Conservation (phyloP, 129 eudicot species). For the Artemisia tridentata region DNA sequence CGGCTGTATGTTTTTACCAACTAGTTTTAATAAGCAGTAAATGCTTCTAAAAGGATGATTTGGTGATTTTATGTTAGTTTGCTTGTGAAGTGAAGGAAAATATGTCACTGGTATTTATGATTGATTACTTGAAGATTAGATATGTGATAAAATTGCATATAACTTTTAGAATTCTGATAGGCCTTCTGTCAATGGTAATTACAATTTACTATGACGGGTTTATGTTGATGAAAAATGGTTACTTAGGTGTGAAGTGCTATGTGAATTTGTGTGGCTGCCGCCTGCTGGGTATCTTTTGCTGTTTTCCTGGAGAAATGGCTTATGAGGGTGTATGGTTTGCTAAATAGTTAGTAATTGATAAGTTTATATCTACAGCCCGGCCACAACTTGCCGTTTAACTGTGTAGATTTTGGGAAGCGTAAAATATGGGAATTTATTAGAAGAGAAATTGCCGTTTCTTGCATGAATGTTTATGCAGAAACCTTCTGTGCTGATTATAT, state of each 20-base stretch:
- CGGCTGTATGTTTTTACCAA: too few species aligned
- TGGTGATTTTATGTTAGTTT: constrained; percentile 4
- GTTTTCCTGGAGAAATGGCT: constrained; percentile 12
- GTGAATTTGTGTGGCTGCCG: background rate
- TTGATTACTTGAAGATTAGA: constrained; percentile 8
- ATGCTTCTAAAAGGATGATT: too few species aligned
- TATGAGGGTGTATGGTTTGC: background rate
- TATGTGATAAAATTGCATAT: background rate
- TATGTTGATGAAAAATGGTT: background rate
- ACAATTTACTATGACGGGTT: background rate
- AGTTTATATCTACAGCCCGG: constrained; percentile 3
- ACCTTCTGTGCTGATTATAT: background rate
- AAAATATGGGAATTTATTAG: background rate
- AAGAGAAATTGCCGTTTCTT: background rate
- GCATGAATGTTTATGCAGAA: background rate
- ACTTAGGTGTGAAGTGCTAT: background rate
- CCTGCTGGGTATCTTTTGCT: background rate
- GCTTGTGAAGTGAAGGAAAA: background rate
- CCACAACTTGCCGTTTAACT: background rate
- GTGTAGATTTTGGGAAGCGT: background rate
- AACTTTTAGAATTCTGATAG: background rate
- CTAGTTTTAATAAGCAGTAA: too few species aligned
- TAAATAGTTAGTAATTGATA: background rate
- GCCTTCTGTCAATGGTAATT: background rate
- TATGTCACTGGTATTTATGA: background rate